Conservation (phyloP, 306 rosid genomes). For the Pachyrhizus erosus region DNA sequence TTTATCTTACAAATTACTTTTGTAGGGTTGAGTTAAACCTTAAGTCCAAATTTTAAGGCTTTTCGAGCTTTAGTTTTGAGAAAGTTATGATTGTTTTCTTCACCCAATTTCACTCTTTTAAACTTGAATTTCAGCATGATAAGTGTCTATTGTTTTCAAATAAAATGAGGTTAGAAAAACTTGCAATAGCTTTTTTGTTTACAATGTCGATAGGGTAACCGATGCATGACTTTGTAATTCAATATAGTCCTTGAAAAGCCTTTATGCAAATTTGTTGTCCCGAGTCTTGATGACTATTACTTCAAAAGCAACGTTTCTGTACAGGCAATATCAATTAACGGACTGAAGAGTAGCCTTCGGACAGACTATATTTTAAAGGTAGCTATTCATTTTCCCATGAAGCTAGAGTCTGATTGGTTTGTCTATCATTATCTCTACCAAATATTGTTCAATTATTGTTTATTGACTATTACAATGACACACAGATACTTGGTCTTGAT, state of each 20-base stretch:
- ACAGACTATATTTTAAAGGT: conserved; percentile 69
- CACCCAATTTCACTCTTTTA: background rate
- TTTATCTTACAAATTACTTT: too few species aligned
- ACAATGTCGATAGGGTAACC: background rate
- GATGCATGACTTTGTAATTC: background rate
- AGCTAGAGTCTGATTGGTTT: conserved; percentile 2
- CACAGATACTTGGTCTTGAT: conserved; percentile 65
- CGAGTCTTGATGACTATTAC: conserved; percentile 10
- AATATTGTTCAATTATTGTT: background rate
- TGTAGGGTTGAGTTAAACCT: background rate
- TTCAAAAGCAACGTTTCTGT: conserved; percentile 7
- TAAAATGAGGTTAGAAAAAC: conserved; percentile 6
- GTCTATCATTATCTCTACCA: background rate
- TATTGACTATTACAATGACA: conserved; percentile 23
- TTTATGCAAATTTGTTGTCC: conserved; percentile 11
- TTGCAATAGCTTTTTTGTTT: background rate
- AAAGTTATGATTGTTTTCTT: conserved; percentile 15
- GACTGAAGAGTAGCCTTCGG: conserved; percentile 49
- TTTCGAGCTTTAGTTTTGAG: background rate
- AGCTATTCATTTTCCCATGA: background rate
- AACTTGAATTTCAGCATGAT: background rate
- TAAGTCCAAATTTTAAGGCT: background rate
- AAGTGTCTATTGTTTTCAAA: background rate
- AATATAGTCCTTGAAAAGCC: background rate
- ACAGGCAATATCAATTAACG: conserved; percentile 67